phyloP scores from a whole-genome alignment of 768 basidiomycete genomes.

The Cystofilobasidium capitatum region DNA sequence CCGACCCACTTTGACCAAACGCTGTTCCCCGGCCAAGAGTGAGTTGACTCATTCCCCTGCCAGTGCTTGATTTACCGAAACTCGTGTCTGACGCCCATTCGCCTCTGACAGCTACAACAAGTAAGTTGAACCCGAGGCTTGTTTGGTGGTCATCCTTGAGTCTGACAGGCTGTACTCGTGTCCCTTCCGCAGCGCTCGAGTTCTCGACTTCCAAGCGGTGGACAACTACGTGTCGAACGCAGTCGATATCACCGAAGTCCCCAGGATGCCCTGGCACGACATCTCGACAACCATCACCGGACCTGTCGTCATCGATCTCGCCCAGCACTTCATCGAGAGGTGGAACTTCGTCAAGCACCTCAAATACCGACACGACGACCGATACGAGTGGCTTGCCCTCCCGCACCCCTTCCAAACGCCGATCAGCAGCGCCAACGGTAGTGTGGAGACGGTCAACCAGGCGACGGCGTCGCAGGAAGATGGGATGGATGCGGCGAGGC shows the following conservation, averaged over 20 bases:
- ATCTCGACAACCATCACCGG: conserved; percentile 70
- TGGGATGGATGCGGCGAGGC: conserved; percentile 32
- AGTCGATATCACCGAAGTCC: conserved; percentile 56
- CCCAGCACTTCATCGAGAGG: conserved; percentile 84
- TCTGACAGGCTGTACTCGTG: too few species aligned
- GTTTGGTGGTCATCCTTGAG: too few species aligned
- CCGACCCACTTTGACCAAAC: conserved; percentile 71
- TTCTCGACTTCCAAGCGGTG: conserved; percentile 73
- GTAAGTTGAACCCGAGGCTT: too few species aligned
- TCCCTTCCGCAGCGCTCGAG: too few species aligned
- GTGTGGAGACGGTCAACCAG: not conserved
- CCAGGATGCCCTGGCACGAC: conserved; percentile 91
- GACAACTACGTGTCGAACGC: conserved; percentile 45
- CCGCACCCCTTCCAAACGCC: conserved; percentile 30
- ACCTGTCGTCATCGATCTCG: conserved; percentile 75
- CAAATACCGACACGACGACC: conserved; percentile 44
- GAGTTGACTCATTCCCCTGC: too few species aligned
- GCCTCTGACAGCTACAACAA: too few species aligned
- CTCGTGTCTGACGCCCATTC: too few species aligned
- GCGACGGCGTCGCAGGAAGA: conserved; percentile 30
- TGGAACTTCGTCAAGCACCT: conserved; percentile 73
- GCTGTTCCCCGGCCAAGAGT: conserved; percentile 91
- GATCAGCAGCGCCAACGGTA: not conserved
- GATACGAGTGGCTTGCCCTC: conserved; percentile 39
- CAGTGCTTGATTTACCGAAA: too few species aligned